Evolutionary conservation across 306 rosid genomes (phyloP), one percentile per base, ranked within the genome.

Genomic region (Cicer pinnatifidum): DNA sequence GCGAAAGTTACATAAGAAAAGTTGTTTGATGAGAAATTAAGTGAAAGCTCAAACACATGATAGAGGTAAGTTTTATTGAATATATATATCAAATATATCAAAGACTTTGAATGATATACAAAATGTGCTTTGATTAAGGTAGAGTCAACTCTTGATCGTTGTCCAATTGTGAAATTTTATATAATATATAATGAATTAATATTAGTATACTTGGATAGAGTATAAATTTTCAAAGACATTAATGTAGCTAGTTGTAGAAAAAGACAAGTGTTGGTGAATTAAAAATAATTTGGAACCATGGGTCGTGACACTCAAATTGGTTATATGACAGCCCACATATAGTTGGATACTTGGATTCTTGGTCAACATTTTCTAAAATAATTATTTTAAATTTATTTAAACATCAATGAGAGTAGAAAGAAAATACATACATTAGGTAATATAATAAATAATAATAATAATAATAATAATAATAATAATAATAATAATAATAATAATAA

Each of bases 171-270:
- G 17, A 0, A 59, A 11, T 59, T 59, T 4, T 59, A n/a, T 59
- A 33, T 6, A 11, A 59, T 59, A 11, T 6, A 2, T 8, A 53
- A 53, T 53, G 17, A 16, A 17, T 6, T 52, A 52, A 5, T 12
- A 48, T 48, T 48, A 54, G 12, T 17, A 11, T 58, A 58, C 17
- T 58, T 8, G 9, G 15, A 33, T 58, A 58, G 5, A 59, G 65
- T 23, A 6, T 12, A 3, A 33, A 0, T 28, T 33, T 59, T 59
- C 0, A 40, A 23, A 2, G 3, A 0, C 28, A 4, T 6, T 59
- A 33, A 59, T 59, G 41, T 59, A 59, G 43, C 41, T 59, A 6
- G 65, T 59, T 59, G 66, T 2, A 28, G 16, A 58, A 58, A 40
- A 58, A 58, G 43, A 33, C 17, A 28, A 58, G 3, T 33, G 9